phyloP scores from a whole-genome alignment of 768 basidiomycete species.

The Gloeophyllum trabeum region DNA sequence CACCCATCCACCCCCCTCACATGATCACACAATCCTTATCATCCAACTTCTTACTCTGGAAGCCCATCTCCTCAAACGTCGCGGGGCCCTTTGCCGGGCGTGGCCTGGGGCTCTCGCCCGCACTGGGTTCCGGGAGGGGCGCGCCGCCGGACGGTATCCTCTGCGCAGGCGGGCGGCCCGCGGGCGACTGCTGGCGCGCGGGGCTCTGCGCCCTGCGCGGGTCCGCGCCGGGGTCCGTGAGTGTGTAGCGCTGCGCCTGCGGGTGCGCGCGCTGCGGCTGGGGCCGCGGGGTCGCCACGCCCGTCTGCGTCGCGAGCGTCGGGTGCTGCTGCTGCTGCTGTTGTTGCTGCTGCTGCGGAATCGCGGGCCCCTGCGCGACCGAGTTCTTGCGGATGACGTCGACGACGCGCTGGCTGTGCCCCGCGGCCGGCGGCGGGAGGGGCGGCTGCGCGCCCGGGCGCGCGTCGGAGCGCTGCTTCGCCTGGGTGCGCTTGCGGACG shows the following conservation, averaged over 20 bases:
- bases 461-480: conserved; percentile 42
- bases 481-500: conserved; percentile 73
- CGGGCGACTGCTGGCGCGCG: conserved; percentile 13
- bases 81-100: conserved; percentile 33
- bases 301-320: background rate
- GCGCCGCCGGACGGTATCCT: conserved; percentile 8
- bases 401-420: conserved; percentile 34
- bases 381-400: conserved; percentile 47
- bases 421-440: conserved; percentile 11
- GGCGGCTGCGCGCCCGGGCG: conserved; percentile 8
- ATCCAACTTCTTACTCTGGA: conserved; percentile 65
- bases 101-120: too few relatives aligned
- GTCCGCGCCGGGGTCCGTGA: conserved; percentile 27
- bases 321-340: background rate
- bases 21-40: conserved; percentile 83
- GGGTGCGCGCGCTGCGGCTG: conserved; percentile 7
- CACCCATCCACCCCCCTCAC: too few relatives aligned
- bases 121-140: background rate
- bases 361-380: conserved; percentile 9
- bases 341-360: conserved; percentile 1
- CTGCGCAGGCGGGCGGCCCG: conserved; percentile 21
- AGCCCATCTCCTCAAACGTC: conserved; percentile 94
- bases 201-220: background rate
- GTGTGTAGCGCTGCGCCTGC: conserved; percentile 32
- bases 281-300: conserved; percentile 1